Conservation (phyloP, 148 eudicot genomes). For the Camellia lanceoleosa region DNA sequence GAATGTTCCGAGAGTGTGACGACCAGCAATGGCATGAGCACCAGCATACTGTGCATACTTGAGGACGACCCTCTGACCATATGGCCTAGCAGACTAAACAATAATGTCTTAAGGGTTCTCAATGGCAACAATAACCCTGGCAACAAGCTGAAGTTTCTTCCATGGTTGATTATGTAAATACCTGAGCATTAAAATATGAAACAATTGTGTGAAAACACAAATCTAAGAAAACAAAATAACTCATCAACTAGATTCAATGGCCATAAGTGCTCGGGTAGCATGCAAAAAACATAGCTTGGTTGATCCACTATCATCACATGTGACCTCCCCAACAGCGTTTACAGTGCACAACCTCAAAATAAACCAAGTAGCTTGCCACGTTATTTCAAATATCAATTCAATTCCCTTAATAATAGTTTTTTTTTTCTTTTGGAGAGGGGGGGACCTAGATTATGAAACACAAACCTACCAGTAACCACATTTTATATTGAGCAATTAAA, state of each 20-base stretch:
- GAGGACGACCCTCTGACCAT: not conserved
- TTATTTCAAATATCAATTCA: too few species aligned
- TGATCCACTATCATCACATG: too few species aligned
- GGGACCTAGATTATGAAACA: too few species aligned
- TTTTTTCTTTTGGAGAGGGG: too few species aligned
- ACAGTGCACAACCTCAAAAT: too few species aligned
- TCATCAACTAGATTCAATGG: not conserved
- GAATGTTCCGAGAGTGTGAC: conserved; percentile 15
- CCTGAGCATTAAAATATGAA: not conserved
- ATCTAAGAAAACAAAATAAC: not conserved
- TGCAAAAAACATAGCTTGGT: too few species aligned
- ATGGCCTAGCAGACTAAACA: conserved; percentile 9
- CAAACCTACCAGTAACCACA: too few species aligned
- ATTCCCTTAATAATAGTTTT: too few species aligned
- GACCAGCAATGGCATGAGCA: conserved; percentile 16
- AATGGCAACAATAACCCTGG: conserved; percentile 15
- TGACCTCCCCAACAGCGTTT: too few species aligned
- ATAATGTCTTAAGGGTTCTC: conserved; percentile 14
- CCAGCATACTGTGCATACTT: conserved; percentile 17
- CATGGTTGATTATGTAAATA: conserved; percentile 15
- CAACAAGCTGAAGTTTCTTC: conserved; percentile 10
- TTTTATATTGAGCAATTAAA: too few species aligned
- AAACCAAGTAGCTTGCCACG: too few species aligned
- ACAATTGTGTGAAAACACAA: not conserved
- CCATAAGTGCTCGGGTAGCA: not conserved